Evolutionary conservation across 2,329 filamentous ascomycete species (phyloP).

Genomic region (Diaporthe vexans): DNA sequence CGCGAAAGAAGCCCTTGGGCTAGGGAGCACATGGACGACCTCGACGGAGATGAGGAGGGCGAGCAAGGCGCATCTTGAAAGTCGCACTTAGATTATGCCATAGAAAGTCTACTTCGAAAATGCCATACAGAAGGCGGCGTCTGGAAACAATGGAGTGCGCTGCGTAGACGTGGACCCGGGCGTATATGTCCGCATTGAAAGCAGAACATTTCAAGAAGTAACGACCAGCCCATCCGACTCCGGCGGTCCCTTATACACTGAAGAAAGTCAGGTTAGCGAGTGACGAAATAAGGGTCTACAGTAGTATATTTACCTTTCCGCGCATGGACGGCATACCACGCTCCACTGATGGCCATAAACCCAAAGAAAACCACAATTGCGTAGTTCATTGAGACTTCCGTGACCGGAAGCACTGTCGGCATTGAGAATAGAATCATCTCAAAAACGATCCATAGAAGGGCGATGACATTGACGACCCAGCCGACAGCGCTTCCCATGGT

Average conservation of each 20-base stretch:
- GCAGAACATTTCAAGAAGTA: background rate
- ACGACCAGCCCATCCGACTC: constrained; percentile 45
- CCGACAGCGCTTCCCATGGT: constrained; percentile 60
- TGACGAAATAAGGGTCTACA: too few species aligned
- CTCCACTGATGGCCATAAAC: constrained; percentile 59
- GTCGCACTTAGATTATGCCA: too few species aligned
- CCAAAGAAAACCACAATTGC: constrained; percentile 70
- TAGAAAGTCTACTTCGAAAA: too few species aligned
- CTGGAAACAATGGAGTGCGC: background rate
- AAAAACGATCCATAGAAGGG: constrained; percentile 65
- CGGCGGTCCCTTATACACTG: constrained; percentile 48
- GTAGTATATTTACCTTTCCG: constrained; percentile 58
- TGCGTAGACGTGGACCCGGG: too few species aligned
- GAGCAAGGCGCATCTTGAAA: background rate
- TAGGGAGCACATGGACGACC: constrained; percentile 45
- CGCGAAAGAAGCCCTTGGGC: constrained; percentile 48
- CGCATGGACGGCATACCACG: constrained; percentile 66
- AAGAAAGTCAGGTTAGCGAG: constrained; percentile 13
- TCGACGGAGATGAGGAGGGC: constrained; percentile 39
- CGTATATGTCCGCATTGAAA: background rate
- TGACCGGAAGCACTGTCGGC: constrained; percentile 63
- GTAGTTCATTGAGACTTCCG: constrained; percentile 66
- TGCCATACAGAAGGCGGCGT: background rate
- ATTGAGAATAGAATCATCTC: constrained; percentile 68
- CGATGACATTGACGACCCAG: constrained; percentile 58